Evolutionary conservation across 2,329 filamentous ascomycete species (phyloP), one percentile per base, ranked within the genome.

Genomic region (Xylariaceae sp.): DNA sequence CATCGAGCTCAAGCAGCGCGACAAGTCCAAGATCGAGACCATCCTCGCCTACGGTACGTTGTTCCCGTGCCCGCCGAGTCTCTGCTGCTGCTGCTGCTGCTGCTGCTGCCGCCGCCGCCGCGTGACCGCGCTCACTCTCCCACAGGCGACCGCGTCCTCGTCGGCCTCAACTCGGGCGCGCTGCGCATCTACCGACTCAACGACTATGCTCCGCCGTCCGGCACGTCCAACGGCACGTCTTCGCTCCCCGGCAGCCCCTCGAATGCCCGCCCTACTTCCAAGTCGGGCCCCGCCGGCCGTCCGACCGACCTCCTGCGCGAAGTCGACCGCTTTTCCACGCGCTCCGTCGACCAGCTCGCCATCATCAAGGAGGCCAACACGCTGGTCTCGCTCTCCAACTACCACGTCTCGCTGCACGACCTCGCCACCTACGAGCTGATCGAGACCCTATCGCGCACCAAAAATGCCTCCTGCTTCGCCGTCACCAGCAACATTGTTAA

Each of bases 21-120:
- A 96, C 76, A 95, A 93, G 70, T 93, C 86, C 46, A 92, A 83
- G 70, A 94, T 98, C 63, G 92, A 98, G 65, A 92, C 86, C 31
- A 86, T 98, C 47, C 73, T 96, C 30, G 86, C 90, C 41, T 86
- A 94, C 63, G 88, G 83, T 86, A 70, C 37, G 61, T 42, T 18
- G 15, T 26, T 5, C n/a, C n/a, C 24, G n/a, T 11, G 24, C 24
- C 21, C n/a, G n/a, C 15, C 24, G n/a, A 6, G 24, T 14, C n/a
- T 11, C 24, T 13, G 5, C n/a, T 13, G n/a, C n/a, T n/a, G n/a
- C n/a, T n/a, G n/a, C n/a, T 26, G 6, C n/a, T 26, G 24, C n/a
- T 6, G 24, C 24, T 26, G 5, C n/a, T 26, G 12, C 18, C 21
- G 19, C n/a, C 37, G 19, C 39, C n/a, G n/a, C n/a, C n/a, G n/a